Percentiles rank a stretch among this genome's conserved stretches.
phyloP scores from a whole-genome alignment of 2,329 filamentous ascomycete species.

The Paecilomyces niveus region DNA sequence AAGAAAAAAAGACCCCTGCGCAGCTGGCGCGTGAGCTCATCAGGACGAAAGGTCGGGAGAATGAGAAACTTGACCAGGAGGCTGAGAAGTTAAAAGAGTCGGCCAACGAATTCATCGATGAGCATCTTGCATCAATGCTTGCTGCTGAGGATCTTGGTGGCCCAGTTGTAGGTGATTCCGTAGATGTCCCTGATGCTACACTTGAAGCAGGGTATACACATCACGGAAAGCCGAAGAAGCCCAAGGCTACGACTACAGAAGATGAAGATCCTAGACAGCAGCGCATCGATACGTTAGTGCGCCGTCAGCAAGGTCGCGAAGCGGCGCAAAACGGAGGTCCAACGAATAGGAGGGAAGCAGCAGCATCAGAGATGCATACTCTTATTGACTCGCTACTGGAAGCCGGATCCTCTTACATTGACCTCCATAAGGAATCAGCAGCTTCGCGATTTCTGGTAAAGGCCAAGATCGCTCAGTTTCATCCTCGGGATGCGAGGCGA shows the following conservation, averaged over 20 bases:
- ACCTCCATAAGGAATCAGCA: slow-evolving; percentile 44
- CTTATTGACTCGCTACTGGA: slow-evolving; percentile 43
- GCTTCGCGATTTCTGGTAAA: slow-evolving; percentile 47
- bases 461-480: slow-evolving; percentile 50
- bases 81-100: slow-evolving; percentile 55
- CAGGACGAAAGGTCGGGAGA: slow-evolving; percentile 53
- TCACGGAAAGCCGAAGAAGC: slow-evolving; percentile 41
- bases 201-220: slow-evolving; percentile 48
- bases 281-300: slow-evolving; percentile 47
- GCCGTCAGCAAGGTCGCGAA: slow-evolving; percentile 21
- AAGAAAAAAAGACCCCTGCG: slow-evolving; percentile 52
- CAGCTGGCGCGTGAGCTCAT: slow-evolving; percentile 59
- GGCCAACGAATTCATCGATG: slow-evolving; percentile 64
- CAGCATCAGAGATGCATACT: slow-evolving; percentile 40
- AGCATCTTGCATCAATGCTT: slow-evolving; percentile 64
- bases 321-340: slow-evolving; percentile 13
- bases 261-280: slow-evolving; percentile 34
- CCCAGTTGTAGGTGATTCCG: slow-evolving; percentile 68
- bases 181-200: slow-evolving; percentile 54
- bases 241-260: slow-evolving; percentile 20
- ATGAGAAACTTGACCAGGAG: slow-evolving; percentile 53
- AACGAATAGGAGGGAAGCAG: slow-evolving; percentile 40
- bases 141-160: slow-evolving; percentile 79
- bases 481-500: slow-evolving; percentile 47
- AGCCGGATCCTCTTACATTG: slow-evolving; percentile 41